These are phyloP conservation scores for Globisporangium acanthophoron DNA, from an alignment of 352 stramenopile species.

Conservation along the genomic window DNA sequence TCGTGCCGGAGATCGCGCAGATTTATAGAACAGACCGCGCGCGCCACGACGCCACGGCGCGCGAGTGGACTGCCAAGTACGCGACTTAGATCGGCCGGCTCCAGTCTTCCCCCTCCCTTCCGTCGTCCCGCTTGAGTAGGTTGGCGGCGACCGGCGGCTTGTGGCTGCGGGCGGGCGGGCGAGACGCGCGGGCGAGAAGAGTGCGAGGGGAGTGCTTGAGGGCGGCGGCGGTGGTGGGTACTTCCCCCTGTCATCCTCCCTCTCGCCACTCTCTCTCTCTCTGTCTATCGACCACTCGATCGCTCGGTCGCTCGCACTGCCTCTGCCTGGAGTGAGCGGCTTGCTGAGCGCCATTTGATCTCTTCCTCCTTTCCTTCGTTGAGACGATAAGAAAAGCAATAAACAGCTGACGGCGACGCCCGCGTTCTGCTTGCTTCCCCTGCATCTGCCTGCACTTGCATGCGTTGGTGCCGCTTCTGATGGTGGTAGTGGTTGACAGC, in stretches of 20 bases:
- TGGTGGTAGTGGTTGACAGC: no score
- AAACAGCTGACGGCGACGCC: neutral
- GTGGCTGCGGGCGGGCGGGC: no score
- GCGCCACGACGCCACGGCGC: slow-evolving; percentile 93
- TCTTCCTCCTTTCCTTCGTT: slow-evolving; percentile 5
- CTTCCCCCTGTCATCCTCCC: no score
- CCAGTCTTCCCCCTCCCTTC: neutral
- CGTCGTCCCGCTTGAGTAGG: neutral
- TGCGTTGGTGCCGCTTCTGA: no score
- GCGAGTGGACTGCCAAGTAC: slow-evolving; percentile 98
- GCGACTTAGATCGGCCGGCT: slow-evolving; percentile 88
- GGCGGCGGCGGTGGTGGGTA: no score
- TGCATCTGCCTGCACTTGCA: no score
- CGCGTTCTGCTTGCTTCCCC: neutral
- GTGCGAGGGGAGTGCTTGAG: no score
- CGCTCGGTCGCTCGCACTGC: neutral
- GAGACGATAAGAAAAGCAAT: slow-evolving; percentile 12
- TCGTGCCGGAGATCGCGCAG: slow-evolving; percentile 91
- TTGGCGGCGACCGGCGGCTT: neutral
- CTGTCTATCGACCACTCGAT: no score
- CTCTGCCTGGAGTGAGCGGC: neutral
- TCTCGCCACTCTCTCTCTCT: no score
- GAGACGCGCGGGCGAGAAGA: neutral
- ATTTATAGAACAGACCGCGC: slow-evolving; percentile 93
- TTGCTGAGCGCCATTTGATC: neutral